Base-by-base conservation (phyloP, 2,329 filamentous ascomycete species). In the Penicillium sp. region DNA sequence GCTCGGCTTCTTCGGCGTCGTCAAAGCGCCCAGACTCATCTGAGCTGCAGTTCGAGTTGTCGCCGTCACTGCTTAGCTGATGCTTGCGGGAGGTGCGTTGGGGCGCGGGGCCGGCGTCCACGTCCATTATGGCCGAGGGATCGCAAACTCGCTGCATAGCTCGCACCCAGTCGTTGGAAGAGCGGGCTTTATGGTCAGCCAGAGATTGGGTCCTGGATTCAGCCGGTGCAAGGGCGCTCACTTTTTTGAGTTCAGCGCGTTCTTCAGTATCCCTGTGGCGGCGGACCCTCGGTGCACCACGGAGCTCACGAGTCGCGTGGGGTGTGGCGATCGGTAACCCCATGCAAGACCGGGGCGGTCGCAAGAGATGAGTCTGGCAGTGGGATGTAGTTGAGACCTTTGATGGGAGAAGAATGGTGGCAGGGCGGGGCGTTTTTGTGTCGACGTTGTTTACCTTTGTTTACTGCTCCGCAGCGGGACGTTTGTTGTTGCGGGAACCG, bases 1-100 rank as follows among this genome's bases (percentile, higher is more conserved):
- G 42, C 14, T 52, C 51, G 9, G 45, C 45, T 33, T 65, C 62
- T 18, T 67, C 56, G 7, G 61, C 59, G 32, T 67, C 61, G 21
- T 67, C 63, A 20, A 65, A 66, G 13, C 57, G 51, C 26, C 62
- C 56, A 2, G 66, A 63, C 4, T 45, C 42, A 17, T 65, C 62
- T 2, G 63, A 65, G n/a, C 53, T 51, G 31, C 43, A 54, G n/a
- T 55, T 55, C 7, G 42, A 43, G 8, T 50, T 36, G n/a, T 47
- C 36, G 16, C 43, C 43, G 15, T 52, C 51, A 32, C 49, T 48
- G 25, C 44, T 53, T 39, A 55, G 54, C 23, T 53, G 41, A 39
- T 63, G 57, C 36, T 65, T 66, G 43, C 58, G 61, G 16, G 59
- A 57, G 32, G 53, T 38, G 26, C 50, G 53, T 33, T 37, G 49